phyloP scores from a whole-genome alignment of 208 protist genomes.

The Strigomonas culicis region DNA sequence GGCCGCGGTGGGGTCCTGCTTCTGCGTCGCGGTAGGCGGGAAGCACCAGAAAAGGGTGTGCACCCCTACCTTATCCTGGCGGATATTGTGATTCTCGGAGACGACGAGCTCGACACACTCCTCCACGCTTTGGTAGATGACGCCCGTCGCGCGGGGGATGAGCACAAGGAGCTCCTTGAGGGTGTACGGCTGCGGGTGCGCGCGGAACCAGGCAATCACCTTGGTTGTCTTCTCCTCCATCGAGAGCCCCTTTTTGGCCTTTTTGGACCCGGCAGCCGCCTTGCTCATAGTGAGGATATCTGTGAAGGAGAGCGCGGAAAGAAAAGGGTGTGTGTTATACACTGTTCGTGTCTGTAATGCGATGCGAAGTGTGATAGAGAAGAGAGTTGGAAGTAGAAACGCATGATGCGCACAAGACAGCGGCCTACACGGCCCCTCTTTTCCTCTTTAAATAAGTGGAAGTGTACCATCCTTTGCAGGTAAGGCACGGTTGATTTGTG shows the following conservation, averaged over 20 bases:
- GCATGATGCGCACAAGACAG: too few species aligned
- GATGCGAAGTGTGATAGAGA: too few species aligned
- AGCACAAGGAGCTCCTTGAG: conserved; percentile 68
- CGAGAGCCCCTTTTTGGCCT: conserved; percentile 68
- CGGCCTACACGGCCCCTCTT: too few species aligned
- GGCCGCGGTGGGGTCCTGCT: background rate
- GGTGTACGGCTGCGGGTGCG: conserved; percentile 66
- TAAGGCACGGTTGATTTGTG: too few species aligned
- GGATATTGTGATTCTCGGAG: conserved; percentile 52
- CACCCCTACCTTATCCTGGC: conserved; percentile 71
- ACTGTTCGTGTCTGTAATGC: too few species aligned
- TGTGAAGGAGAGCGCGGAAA: too few species aligned
- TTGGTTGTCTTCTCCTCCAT: conserved; percentile 77
- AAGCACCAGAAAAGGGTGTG: conserved; percentile 83
- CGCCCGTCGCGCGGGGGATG: conserved; percentile 64
- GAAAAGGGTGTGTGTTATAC: too few species aligned
- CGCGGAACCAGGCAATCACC: conserved; percentile 57
- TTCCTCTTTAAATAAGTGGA: too few species aligned
- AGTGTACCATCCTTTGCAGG: too few species aligned
- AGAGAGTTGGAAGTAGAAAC: too few species aligned
- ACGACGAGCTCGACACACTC: conserved; percentile 78
- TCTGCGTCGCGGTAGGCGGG: conserved; percentile 39
- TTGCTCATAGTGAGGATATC: too few species aligned
- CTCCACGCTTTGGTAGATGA: conserved; percentile 81
- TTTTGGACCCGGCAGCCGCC: background rate